A percentile compares a stretch with the other conserved stretches of the same genome.
Conservation (phyloP, 2,329 filamentous ascomycete genomes). For the Calonectria ilicicola region DNA sequence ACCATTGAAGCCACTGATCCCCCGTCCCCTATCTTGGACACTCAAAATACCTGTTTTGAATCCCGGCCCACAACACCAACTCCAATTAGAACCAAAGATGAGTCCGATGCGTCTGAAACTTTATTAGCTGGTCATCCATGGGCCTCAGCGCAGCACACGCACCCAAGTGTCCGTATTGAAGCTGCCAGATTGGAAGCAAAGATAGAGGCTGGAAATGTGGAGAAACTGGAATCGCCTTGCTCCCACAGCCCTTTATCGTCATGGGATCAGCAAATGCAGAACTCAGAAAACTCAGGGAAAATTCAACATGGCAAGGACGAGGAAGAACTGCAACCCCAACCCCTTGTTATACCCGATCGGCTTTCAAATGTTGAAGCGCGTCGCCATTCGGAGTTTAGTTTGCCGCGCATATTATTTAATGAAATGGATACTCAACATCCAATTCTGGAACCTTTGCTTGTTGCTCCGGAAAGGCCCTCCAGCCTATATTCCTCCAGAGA, state of each 20-base stretch:
- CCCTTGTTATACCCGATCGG: no score
- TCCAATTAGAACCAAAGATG: conserved; percentile 12
- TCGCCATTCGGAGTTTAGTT: not conserved
- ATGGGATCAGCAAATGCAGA: not conserved
- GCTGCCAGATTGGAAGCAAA: conserved; percentile 15
- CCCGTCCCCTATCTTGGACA: conserved; percentile 12
- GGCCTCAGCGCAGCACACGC: conserved; percentile 18
- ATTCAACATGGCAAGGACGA: not conserved
- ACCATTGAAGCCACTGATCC: conserved; percentile 29
- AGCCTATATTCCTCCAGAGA: not conserved
- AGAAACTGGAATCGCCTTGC: not conserved
- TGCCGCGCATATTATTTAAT: not conserved
- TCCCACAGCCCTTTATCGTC: not conserved
- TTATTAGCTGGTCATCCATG: conserved; percentile 18
- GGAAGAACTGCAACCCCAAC: not conserved
- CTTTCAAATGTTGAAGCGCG: not conserved
- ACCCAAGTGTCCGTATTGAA: conserved; percentile 14
- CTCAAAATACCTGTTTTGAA: conserved; percentile 32
- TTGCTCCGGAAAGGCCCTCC: not conserved
- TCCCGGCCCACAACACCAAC: conserved; percentile 32
- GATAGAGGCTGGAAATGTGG: conserved; percentile 9
- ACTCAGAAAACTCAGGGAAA: not conserved
- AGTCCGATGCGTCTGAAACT: conserved; percentile 22
- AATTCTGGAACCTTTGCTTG: not conserved
- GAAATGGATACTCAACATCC: not conserved